Conservation (phyloP, 2,329 filamentous ascomycete species). For the Sarocladium brachiariae region DNA sequence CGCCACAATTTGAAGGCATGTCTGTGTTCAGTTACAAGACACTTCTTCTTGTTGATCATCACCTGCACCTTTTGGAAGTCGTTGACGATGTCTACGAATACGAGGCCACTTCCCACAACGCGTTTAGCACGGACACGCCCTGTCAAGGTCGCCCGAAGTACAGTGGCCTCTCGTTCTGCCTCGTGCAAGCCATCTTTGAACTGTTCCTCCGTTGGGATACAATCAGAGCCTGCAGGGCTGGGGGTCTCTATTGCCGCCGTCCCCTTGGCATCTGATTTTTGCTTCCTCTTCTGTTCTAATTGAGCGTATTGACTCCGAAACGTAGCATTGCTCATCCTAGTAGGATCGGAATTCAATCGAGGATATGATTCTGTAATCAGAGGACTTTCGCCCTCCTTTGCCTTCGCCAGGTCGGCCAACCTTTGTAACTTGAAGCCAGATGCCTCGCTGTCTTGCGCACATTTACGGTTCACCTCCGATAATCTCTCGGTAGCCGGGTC, state of each 20-base stretch:
- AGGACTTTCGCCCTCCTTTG: slow-evolving; percentile 26
- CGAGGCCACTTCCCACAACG: slow-evolving; percentile 65
- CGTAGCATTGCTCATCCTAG: slow-evolving; percentile 22
- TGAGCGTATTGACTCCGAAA: background rate
- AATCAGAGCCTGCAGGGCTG: background rate
- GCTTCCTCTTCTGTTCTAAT: background rate
- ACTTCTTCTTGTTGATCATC: slow-evolving; percentile 61
- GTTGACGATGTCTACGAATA: slow-evolving; percentile 76
- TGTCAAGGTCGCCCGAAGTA: slow-evolving; percentile 22
- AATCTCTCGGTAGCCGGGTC: background rate
- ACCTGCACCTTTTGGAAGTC: slow-evolving; percentile 68
- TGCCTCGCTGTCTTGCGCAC: background rate
- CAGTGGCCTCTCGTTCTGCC: slow-evolving; percentile 16
- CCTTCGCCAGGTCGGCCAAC: slow-evolving; percentile 22
- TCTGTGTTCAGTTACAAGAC: slow-evolving; percentile 9
- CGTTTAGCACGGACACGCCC: slow-evolving; percentile 72
- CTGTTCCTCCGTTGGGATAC: slow-evolving; percentile 16
- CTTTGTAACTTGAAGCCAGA: slow-evolving; percentile 11
- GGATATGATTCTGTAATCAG: slow-evolving; percentile 30
- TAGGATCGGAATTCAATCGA: slow-evolving; percentile 22
- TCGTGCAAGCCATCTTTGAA: slow-evolving; percentile 25
- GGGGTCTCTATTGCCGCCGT: background rate
- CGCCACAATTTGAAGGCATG: slow-evolving; percentile 50
- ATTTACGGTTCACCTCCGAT: background rate
- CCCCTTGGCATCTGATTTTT: background rate